Evolutionary conservation across 2,329 filamentous ascomycete species (phyloP), one percentile per base, ranked within the genome.

Genomic region (Pseudocercospora eumusae): DNA sequence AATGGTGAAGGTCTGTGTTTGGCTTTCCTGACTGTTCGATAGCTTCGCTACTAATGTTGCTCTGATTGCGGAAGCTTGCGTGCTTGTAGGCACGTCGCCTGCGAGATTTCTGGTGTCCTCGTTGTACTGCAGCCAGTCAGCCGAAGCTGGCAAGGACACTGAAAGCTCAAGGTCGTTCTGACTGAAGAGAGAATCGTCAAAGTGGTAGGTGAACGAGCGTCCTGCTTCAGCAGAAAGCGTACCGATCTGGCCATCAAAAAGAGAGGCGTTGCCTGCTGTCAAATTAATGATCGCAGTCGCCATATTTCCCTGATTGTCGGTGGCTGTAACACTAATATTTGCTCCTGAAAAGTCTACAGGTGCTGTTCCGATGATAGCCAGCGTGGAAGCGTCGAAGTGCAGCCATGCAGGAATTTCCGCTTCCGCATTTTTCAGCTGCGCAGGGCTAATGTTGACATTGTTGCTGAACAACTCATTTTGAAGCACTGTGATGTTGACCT

Each of bases 331-430:
- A 0, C 81, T 84, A 42, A 93, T 82, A 66, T 88, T 88, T 27
- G 83, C 80, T 3, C 86, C 84, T 54, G 80, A 78, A 3, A 85
- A 83, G 56, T 80, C 78, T n/a, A 79, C 70, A 0, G 87, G 85
- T 2, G 89, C 86, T 1, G 78, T 88, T 2, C 92, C 92, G 31
- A 77, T 81, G 6, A 96, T 75, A 0, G 77, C 78, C 72, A 92
- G 83, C 0, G 86, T 87, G 8, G 77, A 69, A 2, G 82, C 77
- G 69, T 95, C 82, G 57, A 95, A 84, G 0, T 78, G 77, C 25
- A 96, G 74, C 92, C 92, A 96, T 2, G 78, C 71, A 0, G 92
- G 91, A 11, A 86, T 73, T 25, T 82, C 76, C 0, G 81, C 79
- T 5, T 62, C 31, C 7, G 86, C 80, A 0, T 80, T 79, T 13